Conservation (phyloP, 805 yeast genomes). For the Kodamaea fukazawae region DNA sequence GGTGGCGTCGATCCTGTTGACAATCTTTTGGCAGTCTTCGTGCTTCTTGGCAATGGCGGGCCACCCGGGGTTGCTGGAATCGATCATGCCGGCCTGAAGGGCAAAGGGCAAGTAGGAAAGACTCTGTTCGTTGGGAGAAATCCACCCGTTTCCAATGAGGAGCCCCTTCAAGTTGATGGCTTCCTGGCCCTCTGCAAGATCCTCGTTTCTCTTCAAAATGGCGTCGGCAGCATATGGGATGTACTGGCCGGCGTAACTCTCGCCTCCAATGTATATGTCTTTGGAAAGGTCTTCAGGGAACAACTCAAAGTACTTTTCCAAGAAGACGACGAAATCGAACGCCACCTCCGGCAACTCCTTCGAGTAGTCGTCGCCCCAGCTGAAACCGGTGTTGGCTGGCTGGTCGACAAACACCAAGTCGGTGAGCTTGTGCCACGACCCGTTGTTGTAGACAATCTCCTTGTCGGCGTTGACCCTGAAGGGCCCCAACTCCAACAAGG, state of each 20-base stretch:
- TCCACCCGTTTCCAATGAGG: conserved; percentile 91
- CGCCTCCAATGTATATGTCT: conserved; percentile 83
- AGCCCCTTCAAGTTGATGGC: conserved; percentile 56
- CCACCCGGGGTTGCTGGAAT: conserved; percentile 38
- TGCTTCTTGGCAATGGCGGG: conserved; percentile 45
- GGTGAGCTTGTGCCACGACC: conserved; percentile 80
- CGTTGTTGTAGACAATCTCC: conserved; percentile 54
- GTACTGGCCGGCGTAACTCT: conserved; percentile 95
- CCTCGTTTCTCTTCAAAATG: conserved; percentile 50
- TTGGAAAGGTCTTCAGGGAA: conserved; percentile 71
- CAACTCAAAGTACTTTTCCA: conserved; percentile 59
- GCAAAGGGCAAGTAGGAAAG: conserved; percentile 75
- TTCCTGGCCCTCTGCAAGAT: conserved; percentile 10
- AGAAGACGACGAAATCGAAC: conserved; percentile 59
- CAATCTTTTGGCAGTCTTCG: conserved; percentile 57
- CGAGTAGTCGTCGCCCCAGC: conserved; percentile 56
- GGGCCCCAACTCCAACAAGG: conserved; percentile 89
- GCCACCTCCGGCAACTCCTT: conserved; percentile 57
- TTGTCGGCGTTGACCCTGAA: conserved; percentile 52
- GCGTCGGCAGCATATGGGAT: conserved; percentile 82
- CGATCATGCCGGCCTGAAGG: conserved; percentile 54
- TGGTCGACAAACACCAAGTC: conserved; percentile 88
- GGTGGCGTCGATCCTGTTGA: conserved; percentile 27
- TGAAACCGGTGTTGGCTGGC: conserved; percentile 92
- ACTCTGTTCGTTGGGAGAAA: conserved; percentile 83